These are phyloP conservation scores for Colletotrichum sp. DNA, from an alignment of 2,329 filamentous ascomycete genomes.

Conservation along the genomic window DNA sequence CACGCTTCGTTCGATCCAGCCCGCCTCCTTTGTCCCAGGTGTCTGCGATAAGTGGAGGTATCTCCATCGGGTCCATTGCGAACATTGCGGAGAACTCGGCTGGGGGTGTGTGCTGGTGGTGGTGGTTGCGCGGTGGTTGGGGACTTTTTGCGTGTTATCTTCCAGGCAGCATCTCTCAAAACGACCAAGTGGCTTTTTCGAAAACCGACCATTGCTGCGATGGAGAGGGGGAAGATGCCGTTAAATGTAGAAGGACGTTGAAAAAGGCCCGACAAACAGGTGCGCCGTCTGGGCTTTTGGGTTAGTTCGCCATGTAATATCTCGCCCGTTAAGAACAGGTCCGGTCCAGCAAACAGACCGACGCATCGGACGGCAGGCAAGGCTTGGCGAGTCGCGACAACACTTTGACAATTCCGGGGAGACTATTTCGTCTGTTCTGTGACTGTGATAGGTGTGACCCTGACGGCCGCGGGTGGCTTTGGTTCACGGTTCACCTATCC, in stretches of 20 bases:
- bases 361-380: background rate
- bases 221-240: background rate
- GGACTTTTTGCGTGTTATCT: background rate
- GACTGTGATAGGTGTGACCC: background rate
- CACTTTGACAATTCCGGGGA: background rate
- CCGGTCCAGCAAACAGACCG: background rate
- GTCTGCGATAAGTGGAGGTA: background rate
- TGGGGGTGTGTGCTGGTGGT: background rate
- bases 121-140: background rate
- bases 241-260: background rate
- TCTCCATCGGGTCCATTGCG: background rate
- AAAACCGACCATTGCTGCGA: background rate
- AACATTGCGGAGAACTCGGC: background rate
- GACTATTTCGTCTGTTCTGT: background rate
- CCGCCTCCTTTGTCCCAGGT: slow-evolving; percentile 2
- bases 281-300: background rate
- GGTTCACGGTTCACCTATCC: background rate
- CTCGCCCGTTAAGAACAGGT: background rate
- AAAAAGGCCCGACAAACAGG: background rate
- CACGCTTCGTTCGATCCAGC: background rate
- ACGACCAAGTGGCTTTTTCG: background rate
- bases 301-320: background rate
- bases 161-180: background rate
- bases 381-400: background rate
- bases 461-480: background rate